Conservation (phyloP, 1,284 basidiomycete species). For the Rhodofomes roseus region DNA sequence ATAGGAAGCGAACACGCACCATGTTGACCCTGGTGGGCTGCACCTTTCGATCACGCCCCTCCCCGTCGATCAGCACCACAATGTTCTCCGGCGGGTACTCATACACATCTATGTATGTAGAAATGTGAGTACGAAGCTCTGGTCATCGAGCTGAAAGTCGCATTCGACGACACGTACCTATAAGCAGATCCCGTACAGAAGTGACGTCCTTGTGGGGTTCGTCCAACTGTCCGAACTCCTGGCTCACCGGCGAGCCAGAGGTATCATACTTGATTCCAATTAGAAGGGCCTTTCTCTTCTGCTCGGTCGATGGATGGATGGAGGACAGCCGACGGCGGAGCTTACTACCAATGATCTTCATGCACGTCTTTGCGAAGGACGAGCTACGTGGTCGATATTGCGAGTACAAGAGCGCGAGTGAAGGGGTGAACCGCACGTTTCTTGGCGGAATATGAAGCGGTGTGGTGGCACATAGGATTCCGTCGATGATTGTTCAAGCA, state of each 20-base stretch:
- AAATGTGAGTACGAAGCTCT: neutral
- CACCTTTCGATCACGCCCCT: neutral
- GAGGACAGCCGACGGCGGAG: neutral
- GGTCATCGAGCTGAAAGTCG: neutral
- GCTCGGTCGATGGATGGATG: neutral
- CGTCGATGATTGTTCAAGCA: too few species aligned
- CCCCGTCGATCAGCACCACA: constrained; percentile 10
- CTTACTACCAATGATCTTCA: neutral
- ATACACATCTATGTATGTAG: constrained; percentile 8
- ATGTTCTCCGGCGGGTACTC: constrained; percentile 10
- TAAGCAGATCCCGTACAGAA: constrained; percentile 8
- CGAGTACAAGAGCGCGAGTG: neutral
- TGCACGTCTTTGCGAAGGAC: neutral
- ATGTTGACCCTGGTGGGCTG: constrained; percentile 14
- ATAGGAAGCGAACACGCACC: constrained; percentile 5
- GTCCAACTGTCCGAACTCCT: neutral
- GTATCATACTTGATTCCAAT: constrained; percentile 15
- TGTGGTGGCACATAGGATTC: too few species aligned
- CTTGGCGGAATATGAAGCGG: too few species aligned
- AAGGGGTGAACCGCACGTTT: too few species aligned
- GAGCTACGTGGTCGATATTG: too few species aligned
- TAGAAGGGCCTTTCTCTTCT: constrained; percentile 9
- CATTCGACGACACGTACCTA: constrained; percentile 2
- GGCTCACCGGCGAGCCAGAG: neutral
- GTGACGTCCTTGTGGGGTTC: constrained; percentile 11